Percentiles rank a stretch among this genome's conserved stretches.
These are phyloP conservation scores for Skeletonema grethae DNA, from an alignment of 108 stramenopile genomes.

Conservation along the genomic window DNA sequence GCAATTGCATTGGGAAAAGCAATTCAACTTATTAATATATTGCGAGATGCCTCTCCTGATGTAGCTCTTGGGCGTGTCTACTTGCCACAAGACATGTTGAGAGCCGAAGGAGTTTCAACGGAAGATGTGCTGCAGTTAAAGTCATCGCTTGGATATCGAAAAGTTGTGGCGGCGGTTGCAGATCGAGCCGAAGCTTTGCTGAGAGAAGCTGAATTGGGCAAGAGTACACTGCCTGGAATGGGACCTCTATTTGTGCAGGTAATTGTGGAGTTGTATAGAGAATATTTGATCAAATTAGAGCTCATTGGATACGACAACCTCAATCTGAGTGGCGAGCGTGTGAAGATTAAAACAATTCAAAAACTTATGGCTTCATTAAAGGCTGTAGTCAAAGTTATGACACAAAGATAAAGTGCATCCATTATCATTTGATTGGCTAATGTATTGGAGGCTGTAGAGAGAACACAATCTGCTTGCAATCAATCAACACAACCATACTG, in stretches of 20 bases:
- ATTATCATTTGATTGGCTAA: no score
- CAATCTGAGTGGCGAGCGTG: constrained; percentile 9
- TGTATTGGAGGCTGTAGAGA: no score
- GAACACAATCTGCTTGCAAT: no score
- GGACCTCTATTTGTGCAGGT: constrained; percentile 30
- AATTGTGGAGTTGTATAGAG: constrained; percentile 39
- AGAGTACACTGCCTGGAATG: constrained; percentile 19
- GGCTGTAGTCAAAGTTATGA: not conserved
- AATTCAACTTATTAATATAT: constrained; percentile 35
- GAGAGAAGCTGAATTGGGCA: constrained; percentile 17
- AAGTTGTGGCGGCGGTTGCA: constrained; percentile 20
- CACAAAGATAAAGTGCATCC: not conserved
- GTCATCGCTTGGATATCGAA: constrained; percentile 19
- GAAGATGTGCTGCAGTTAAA: constrained; percentile 1
- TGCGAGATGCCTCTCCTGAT: constrained; percentile 34
- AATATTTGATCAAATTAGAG: constrained; percentile 27
- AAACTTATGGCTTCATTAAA: constrained; percentile 4
- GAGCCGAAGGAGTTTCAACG: not conserved
- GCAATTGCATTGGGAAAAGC: constrained; percentile 32
- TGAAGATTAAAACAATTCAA: not conserved
- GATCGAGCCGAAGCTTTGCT: constrained; percentile 14
- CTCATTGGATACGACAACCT: constrained; percentile 15
- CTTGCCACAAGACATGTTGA: constrained; percentile 27
- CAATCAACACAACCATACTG: no score
- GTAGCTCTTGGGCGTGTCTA: constrained; percentile 26